Evolutionary conservation across 2,329 filamentous ascomycete genomes (phyloP).

Genomic region (Aureobasidium sp.): DNA sequence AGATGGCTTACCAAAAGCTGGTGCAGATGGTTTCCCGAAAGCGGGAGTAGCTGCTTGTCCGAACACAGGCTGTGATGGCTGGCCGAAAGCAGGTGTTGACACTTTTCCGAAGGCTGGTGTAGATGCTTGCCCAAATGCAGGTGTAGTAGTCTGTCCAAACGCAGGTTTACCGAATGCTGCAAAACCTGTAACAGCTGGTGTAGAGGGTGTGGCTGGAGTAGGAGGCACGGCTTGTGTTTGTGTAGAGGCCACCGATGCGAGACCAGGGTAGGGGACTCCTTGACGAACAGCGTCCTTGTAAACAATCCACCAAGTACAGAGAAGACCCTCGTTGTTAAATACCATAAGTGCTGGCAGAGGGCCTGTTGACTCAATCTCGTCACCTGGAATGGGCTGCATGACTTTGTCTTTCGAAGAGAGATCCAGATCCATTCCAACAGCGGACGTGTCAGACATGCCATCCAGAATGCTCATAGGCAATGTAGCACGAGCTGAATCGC

Average conservation of each 20-base stretch:
- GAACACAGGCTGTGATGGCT: neutral
- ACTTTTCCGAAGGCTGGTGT: constrained; percentile 14
- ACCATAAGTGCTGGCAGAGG: constrained; percentile 79
- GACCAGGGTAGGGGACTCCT: constrained; percentile 64
- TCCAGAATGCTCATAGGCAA: constrained; percentile 59
- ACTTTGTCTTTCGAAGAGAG: constrained; percentile 77
- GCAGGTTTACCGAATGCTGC: constrained; percentile 24
- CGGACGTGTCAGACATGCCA: constrained; percentile 61
- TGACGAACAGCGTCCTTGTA: constrained; percentile 79
- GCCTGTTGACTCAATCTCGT: constrained; percentile 63
- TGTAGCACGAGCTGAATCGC: constrained; percentile 67
- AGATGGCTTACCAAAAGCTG: constrained; percentile 10
- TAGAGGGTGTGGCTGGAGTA: constrained; percentile 1
- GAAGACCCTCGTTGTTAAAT: constrained; percentile 79
- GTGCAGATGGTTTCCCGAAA: neutral
- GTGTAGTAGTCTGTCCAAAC: constrained; percentile 14
- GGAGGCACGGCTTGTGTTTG: constrained; percentile 10
- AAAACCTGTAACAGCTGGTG: constrained; percentile 9
- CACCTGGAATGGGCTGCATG: constrained; percentile 59
- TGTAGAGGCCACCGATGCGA: constrained; percentile 37
- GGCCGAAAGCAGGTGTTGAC: constrained; percentile 15
- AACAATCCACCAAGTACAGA: constrained; percentile 85
- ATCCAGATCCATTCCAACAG: constrained; percentile 75
- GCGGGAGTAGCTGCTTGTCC: neutral
- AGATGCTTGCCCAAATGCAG: constrained; percentile 6